Base-by-base conservation (phyloP, 2,329 filamentous ascomycete genomes). In the Xylariales sp. region DNA sequence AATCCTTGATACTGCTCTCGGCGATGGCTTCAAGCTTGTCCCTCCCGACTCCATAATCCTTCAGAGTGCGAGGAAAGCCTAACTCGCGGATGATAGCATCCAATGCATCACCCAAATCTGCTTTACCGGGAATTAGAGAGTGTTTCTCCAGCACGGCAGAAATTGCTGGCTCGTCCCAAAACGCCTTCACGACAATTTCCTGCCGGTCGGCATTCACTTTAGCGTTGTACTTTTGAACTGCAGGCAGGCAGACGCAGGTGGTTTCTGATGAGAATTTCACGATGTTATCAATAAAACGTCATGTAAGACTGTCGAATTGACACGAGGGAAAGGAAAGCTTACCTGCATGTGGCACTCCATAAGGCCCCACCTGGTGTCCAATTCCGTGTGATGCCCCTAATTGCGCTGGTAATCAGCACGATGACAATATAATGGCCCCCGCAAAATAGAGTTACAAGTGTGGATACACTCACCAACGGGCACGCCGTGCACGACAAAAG, bases 311-410 rank as follows among this genome's bases (percentile, higher is more conserved):
- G n/a, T n/a, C n/a, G n/a, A n/a, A n/a, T n/a, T n/a, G n/a, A n/a
- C n/a, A n/a, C n/a, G n/a, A n/a, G n/a, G n/a, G n/a, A n/a, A n/a
- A n/a, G n/a, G n/a, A n/a, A n/a, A n/a, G n/a, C n/a, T n/a, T n/a
- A n/a, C n/a, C n/a, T 12, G 47, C 49, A 18, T 51, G 49, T 3
- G 45, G 47, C 5, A 50, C 43, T 12, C 47, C 49, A 19, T 48
- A 34, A 1, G 49, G 49, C 0, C 49, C 48, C 5, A 51, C 45
- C 21, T 51, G 46, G 19, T 51, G 49, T 12, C 49, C 49, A 25
- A 51, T 51, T 5, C 49, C 49, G 13, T 51, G 49, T 8, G 42
- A 45, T 4, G 49, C 49, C 10, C 49, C 47, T 20, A 48, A n/a
- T n/a, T n/a, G n/a, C n/a, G n/a, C n/a, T n/a, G n/a, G n/a, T n/a